Evolutionary conservation across 2,329 filamentous ascomycete genomes (phyloP).

Genomic region (Arachnomyces sp.): DNA sequence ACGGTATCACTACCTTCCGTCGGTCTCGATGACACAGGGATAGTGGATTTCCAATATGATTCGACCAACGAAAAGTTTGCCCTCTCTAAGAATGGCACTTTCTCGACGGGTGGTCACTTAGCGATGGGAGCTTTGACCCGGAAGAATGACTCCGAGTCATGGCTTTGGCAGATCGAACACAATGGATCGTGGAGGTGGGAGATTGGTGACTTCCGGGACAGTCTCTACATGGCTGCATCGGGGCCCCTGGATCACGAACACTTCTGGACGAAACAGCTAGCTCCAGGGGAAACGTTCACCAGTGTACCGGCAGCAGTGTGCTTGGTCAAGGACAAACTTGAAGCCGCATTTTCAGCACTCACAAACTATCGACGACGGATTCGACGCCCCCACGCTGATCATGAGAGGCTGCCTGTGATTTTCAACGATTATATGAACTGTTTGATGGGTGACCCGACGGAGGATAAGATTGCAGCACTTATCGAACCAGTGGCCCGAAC

Average conservation of each 20-base stretch:
- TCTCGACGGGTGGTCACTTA: conserved; percentile 22
- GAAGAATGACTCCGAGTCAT: conserved; percentile 17
- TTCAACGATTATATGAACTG: conserved; percentile 37
- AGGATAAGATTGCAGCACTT: conserved; percentile 25
- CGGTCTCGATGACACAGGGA: conserved; percentile 21
- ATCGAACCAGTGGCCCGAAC: conserved; percentile 18
- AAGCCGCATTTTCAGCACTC: conserved; percentile 20
- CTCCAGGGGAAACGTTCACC: conserved; percentile 17
- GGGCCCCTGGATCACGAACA: conserved; percentile 23
- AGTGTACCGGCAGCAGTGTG: conserved; percentile 19
- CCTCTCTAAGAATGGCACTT: conserved; percentile 21
- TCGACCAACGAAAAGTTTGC: conserved; percentile 15
- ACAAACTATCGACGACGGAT: conserved; percentile 25
- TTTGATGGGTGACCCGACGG: conserved; percentile 30
- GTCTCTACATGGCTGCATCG: conserved; percentile 21
- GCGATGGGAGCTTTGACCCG: conserved; percentile 24
- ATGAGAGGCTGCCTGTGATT: conserved; percentile 23
- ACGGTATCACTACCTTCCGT: conserved; percentile 19
- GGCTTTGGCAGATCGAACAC: conserved; percentile 31
- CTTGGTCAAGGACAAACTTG: conserved; percentile 14
- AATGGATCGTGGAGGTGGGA: conserved; percentile 32
- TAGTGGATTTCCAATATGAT: conserved; percentile 14
- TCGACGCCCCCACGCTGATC: conserved; percentile 22
- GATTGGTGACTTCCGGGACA: conserved; percentile 27
- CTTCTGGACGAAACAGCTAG: conserved; percentile 19